Evolutionary conservation across 371 early-diverging fungal species (phyloP), one percentile per base, ranked within the genome.

Genomic region (Basidiobolus meristosporus): DNA sequence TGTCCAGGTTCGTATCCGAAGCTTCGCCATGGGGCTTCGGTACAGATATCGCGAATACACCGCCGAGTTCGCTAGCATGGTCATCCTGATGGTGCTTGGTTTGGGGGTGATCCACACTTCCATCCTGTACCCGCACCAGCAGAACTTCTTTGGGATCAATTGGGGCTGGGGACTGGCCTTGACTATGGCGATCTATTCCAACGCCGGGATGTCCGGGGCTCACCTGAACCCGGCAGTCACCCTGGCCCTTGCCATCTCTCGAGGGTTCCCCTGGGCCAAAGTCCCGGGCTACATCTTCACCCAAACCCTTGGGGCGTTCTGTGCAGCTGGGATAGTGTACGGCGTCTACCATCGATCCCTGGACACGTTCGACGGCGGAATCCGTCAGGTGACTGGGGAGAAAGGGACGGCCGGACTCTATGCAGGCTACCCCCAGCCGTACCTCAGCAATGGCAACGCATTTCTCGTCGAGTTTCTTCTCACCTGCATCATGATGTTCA

Each of bases 161-260:
- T 50, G 74, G 31, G 69, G 70, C 3, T 34, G 34, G 34, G 34
- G 34, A 5, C 12, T 34, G 6, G 34, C 16, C 34, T 6, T 34
- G 34, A 34, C 18, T 14, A 34, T 34, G 34, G 34, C 6, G 5
- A 29, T 43, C 21, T 36, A 28, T 12, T 17, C 29, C 9, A 22
- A 36, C 2, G 38, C 10, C 10, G 43, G 17, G 21, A 28, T 18
- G 12, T 43, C 14, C 12, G 83, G 83, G 20, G 83, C 65, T 19
- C 82, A 82, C 53, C 59, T 85, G 39, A 85, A 85, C 45, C 85
- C 85, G 11, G 82, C 81, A 2, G 71, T 85, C 33, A 72, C 83
- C 0, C 41, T 82, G 3, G 62, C 77, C 9, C 63, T 76, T 43
- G 75, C 70, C 34, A 51, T 68, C 11, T 80, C 68, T 54, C 63